phyloP scores from a whole-genome alignment of 345 rosid species.

The Trapa bicornis region DNA sequence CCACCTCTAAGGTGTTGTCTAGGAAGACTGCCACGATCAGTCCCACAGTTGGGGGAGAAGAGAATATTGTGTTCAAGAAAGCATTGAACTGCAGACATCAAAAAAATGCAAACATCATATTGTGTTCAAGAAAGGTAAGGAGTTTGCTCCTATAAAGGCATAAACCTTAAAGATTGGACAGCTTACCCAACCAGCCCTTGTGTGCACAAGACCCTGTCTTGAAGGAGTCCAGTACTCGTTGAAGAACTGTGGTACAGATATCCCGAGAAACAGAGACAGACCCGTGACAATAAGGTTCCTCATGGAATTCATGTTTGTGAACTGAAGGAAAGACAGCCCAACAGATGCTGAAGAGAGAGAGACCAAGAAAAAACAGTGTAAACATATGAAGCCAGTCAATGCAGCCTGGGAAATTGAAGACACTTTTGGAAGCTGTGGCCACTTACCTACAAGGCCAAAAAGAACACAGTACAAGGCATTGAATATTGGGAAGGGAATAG shows the following conservation, averaged over 20 bases:
- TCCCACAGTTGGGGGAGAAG: slow-evolving; percentile 73
- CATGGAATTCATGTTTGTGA: slow-evolving; percentile 95
- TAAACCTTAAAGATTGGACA: slow-evolving; percentile 4
- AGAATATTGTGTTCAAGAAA: slow-evolving; percentile 72
- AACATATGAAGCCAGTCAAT: not conserved
- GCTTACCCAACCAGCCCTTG: slow-evolving; percentile 73
- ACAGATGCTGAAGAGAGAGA: slow-evolving; percentile 50
- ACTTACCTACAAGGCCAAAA: slow-evolving; percentile 73
- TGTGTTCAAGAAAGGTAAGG: no score
- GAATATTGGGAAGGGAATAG: slow-evolving; percentile 84
- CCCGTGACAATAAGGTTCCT: slow-evolving; percentile 78
- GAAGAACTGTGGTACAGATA: slow-evolving; percentile 79
- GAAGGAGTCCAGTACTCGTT: slow-evolving; percentile 49
- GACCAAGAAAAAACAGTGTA: not conserved
- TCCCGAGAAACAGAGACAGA: slow-evolving; percentile 72
- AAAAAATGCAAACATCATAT: not conserved
- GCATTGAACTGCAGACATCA: slow-evolving; percentile 59
- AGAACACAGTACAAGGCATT: slow-evolving; percentile 81
- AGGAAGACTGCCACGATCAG: slow-evolving; percentile 63
- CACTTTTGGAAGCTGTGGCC: slow-evolving; percentile 6
- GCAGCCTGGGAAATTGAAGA: not conserved
- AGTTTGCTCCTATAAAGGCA: no score
- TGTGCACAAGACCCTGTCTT: slow-evolving; percentile 67
- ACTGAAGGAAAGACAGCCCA: slow-evolving; percentile 88
- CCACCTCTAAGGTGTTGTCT: slow-evolving; percentile 73